These are phyloP conservation scores for Diplotaxis tenuifolia DNA, from an alignment of 345 rosid genomes.

Conservation along the genomic window DNA sequence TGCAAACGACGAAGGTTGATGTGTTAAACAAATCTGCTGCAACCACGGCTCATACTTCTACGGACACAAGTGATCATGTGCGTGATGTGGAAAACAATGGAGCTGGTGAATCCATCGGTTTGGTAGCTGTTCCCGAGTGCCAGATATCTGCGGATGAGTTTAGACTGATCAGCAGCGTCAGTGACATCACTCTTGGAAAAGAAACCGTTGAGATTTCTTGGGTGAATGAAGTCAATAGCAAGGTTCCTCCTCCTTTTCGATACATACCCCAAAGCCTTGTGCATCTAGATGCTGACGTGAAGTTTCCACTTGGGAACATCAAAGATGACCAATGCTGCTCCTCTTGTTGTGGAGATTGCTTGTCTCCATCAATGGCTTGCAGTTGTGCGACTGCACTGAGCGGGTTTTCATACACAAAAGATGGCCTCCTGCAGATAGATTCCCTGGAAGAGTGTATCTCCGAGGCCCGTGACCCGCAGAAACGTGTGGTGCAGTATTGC, in stretches of 20 bases:
- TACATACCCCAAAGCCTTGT: slow-evolving; percentile 61
- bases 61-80: slow-evolving; percentile 1
- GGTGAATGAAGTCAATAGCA: slow-evolving; percentile 65
- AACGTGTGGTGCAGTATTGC: slow-evolving; percentile 53
- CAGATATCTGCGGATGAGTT: slow-evolving; percentile 49
- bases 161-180: slow-evolving; percentile 44
- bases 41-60: slow-evolving; percentile 16
- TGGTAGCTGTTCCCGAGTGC: slow-evolving; percentile 35
- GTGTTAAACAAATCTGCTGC: slow-evolving; percentile 48
- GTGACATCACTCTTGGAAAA: slow-evolving; percentile 70
- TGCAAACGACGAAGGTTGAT: slow-evolving; percentile 35
- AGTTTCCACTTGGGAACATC: slow-evolving; percentile 59
- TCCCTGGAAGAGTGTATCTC: slow-evolving; percentile 67
- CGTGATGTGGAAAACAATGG: slow-evolving; percentile 20
- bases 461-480: slow-evolving; percentile 53
- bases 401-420: slow-evolving; percentile 56
- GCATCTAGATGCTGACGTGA: slow-evolving; percentile 56
- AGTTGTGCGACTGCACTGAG: slow-evolving; percentile 51
- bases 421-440: slow-evolving; percentile 55
- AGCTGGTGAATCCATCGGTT: slow-evolving; percentile 18
- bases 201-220: slow-evolving; percentile 70
- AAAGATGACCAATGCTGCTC: slow-evolving; percentile 60
- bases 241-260: slow-evolving; percentile 56
- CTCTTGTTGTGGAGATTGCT: slow-evolving; percentile 66
- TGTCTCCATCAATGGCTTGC: slow-evolving; percentile 53